Evolutionary conservation across 495 filamentous ascomycete species (phyloP).

Genomic region (Apiosordaria backusii): DNA sequence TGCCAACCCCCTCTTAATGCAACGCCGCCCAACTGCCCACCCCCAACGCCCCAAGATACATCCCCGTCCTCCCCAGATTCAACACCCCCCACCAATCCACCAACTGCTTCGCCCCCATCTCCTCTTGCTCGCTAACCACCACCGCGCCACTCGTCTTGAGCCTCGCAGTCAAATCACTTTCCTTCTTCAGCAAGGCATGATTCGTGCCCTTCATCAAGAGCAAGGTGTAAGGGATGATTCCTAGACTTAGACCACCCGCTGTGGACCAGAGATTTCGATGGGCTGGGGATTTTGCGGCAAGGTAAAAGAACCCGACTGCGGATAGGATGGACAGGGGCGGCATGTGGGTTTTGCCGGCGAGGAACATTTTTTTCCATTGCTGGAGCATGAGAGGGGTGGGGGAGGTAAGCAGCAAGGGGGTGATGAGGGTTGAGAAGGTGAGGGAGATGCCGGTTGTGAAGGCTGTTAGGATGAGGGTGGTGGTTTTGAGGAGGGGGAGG

Average conservation of each 20-base stretch:
- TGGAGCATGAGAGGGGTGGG: slow-evolving; percentile 49
- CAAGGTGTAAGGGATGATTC: slow-evolving; percentile 51
- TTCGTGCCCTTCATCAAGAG: slow-evolving; percentile 45
- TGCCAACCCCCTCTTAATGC: neutral
- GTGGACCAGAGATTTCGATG: slow-evolving; percentile 2
- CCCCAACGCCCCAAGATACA: slow-evolving; percentile 25
- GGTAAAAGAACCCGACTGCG: slow-evolving; percentile 39
- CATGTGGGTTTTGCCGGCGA: slow-evolving; percentile 33
- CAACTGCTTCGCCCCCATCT: slow-evolving; percentile 39
- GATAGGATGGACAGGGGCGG: slow-evolving; percentile 33
- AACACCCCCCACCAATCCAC: slow-evolving; percentile 54
- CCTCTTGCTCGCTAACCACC: slow-evolving; percentile 10
- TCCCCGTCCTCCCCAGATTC: slow-evolving; percentile 46
- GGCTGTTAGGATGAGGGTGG: slow-evolving; percentile 47
- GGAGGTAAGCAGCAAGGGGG: slow-evolving; percentile 51
- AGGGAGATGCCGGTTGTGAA: slow-evolving; percentile 41
- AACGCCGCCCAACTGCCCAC: slow-evolving; percentile 9
- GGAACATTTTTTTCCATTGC: slow-evolving; percentile 46
- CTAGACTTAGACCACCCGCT: slow-evolving; percentile 39
- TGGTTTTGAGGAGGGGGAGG: slow-evolving; percentile 44
- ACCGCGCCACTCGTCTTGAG: slow-evolving; percentile 7
- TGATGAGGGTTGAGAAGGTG: slow-evolving; percentile 38
- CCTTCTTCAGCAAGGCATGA: slow-evolving; percentile 36
- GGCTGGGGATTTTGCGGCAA: slow-evolving; percentile 28
- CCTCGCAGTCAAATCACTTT: slow-evolving; percentile 29